phyloP scores from a whole-genome alignment of 1,284 basidiomycete genomes.

The Mrakiaceae sp. region DNA sequence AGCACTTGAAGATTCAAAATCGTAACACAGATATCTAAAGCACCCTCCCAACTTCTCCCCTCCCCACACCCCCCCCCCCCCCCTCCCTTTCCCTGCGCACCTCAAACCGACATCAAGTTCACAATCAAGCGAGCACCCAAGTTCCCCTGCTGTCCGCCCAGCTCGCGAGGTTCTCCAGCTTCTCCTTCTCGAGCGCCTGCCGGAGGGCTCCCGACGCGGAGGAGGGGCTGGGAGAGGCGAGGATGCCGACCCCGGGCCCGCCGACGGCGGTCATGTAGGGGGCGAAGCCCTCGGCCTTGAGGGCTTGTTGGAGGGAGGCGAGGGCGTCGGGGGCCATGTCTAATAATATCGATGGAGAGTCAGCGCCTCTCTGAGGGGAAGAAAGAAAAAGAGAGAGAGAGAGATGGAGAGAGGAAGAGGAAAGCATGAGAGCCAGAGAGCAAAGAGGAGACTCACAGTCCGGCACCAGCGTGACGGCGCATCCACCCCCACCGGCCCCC shows the following conservation, averaged over 20 bases:
- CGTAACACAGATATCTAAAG: too few species aligned
- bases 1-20: too few species aligned
- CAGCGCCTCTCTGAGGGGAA: background rate
- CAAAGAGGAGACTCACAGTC: slow-evolving; percentile 46
- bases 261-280: slow-evolving; percentile 88
- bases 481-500: slow-evolving; percentile 97
- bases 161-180: slow-evolving; percentile 24
- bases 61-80: too few species aligned
- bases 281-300: slow-evolving; percentile 58
- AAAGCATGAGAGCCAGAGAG: slow-evolving; percentile 2
- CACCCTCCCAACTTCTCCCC: too few species aligned
- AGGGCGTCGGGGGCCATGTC: slow-evolving; percentile 54
- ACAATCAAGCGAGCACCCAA: slow-evolving; percentile 25
- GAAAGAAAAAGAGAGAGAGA: slow-evolving; percentile 11
- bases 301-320: slow-evolving; percentile 46
- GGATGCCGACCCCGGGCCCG: slow-evolving; percentile 79
- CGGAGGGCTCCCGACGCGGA: background rate
- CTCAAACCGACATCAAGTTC: slow-evolving; percentile 30
- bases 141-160: slow-evolving; percentile 34
- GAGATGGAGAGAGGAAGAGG: background rate
- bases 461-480: slow-evolving; percentile 88
- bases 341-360: slow-evolving; percentile 33
- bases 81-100: slow-evolving; percentile 20
- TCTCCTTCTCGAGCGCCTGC: slow-evolving; percentile 44
- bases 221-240: slow-evolving; percentile 34